Base-by-base conservation (phyloP, 1,284 basidiomycete genomes). In the Ceratobasidium sp. region DNA sequence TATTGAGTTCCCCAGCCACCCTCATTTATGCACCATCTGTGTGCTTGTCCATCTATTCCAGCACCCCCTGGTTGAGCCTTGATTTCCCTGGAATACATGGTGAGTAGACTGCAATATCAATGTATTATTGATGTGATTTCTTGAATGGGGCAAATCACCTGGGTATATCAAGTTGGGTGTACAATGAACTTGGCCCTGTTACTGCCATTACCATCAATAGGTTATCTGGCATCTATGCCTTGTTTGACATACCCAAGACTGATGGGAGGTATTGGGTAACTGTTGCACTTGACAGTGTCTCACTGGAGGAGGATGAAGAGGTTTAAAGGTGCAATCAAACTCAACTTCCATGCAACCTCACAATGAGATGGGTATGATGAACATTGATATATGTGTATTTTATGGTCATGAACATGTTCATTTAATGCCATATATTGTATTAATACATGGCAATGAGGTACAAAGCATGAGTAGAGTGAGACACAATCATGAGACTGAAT, bases 21-120 rank as follows among this genome's bases (percentile, higher is more conserved):
- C 11, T 3, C 6, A 23, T 23, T 21, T 49, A 4, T 39, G 47
- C 39, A 27, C 36, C 1, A 50, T 36, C n/a, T 36, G 33, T 36
- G 59, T 27, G 9, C n/a, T 62, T 9, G 59, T 62, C 2, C 49
- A 25, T 14, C 8, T 2, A 14, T 62, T 62, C 41, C 23, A 42
- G 6, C 21, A 3, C 13, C 59, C 59, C 4, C 19, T 11, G 16
- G 14, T 52, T 25, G 47, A 62, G 14, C 19, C 33, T 13, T 23
- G 25, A 2, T 53, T 62, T 14, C 59, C 59, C 9, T 62, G 59
- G 59, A 16, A 52, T 52, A 13, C 36, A 4, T 62, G 59, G 59
- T 62, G 39, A 4, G 49, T 29, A 2, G 6, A 19, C 13, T 62
- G 9, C n/a, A 33, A 14, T 29, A 14, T 41, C 36, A 6, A 6